These are phyloP conservation scores for Boehmeria nivea DNA, from an alignment of 306 rosid species.

Conservation along the genomic window DNA sequence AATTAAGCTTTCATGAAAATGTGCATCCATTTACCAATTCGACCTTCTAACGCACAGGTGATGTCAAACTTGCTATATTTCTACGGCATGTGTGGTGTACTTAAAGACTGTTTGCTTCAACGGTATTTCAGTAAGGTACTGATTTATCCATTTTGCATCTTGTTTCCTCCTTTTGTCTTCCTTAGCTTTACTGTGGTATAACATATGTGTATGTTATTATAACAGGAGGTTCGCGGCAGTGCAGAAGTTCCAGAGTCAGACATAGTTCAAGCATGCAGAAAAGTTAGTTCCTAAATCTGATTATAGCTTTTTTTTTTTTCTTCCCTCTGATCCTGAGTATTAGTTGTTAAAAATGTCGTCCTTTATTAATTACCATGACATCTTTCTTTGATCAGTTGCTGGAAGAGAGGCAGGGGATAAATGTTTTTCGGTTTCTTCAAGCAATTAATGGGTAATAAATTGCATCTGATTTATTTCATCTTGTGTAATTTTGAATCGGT, in stretches of 20 bases:
- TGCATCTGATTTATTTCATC: slow-evolving; percentile 11
- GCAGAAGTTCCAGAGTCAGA: slow-evolving; percentile 85
- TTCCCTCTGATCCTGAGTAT: slow-evolving; percentile 16
- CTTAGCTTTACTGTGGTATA: slow-evolving; percentile 7
- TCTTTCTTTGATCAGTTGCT: slow-evolving; percentile 49
- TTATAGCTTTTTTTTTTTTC: not conserved
- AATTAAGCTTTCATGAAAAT: slow-evolving; percentile 1
- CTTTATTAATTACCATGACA: no score
- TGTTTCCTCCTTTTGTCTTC: not conserved
- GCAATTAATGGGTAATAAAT: slow-evolving; percentile 58
- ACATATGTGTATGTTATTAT: slow-evolving; percentile 4
- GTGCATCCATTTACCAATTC: slow-evolving; percentile 7
- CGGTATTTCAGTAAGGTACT: slow-evolving; percentile 89
- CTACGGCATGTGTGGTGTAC: slow-evolving; percentile 78
- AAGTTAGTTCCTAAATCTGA: slow-evolving; percentile 35
- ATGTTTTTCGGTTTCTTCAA: slow-evolving; percentile 65
- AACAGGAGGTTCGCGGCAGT: slow-evolving; percentile 78
- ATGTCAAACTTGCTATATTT: slow-evolving; percentile 71
- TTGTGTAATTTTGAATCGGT: not conserved
- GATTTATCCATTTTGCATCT: not conserved
- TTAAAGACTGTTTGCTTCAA: slow-evolving; percentile 83
- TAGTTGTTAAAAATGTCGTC: no score
- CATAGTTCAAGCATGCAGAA: slow-evolving; percentile 88
- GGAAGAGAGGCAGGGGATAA: slow-evolving; percentile 79
- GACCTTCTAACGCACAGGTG: slow-evolving; percentile 44